Conservation (phyloP, 768 basidiomycete genomes). For the Lactarius quietus region DNA sequence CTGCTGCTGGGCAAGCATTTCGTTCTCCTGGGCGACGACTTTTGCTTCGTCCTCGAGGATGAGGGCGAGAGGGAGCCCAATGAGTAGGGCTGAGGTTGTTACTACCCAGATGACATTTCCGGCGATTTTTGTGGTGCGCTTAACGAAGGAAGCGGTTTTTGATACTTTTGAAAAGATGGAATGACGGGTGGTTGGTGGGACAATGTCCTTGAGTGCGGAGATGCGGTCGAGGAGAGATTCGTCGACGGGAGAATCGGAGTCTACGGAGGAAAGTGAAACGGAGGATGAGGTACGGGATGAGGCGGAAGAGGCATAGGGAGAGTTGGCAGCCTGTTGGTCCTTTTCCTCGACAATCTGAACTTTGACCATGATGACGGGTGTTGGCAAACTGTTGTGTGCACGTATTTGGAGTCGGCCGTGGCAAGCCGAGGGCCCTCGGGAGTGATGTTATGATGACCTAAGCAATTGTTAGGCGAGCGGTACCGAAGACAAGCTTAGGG, state of each 20-base stretch:
- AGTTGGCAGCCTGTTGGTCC: slow-evolving; percentile 51
- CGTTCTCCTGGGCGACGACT: slow-evolving; percentile 90
- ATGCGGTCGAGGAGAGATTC: slow-evolving; percentile 88
- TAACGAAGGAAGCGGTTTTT: slow-evolving; percentile 59
- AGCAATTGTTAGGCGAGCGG: slow-evolving; percentile 1
- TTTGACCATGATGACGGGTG: slow-evolving; percentile 73
- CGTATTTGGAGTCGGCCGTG: neutral
- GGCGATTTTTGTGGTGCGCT: slow-evolving; percentile 62
- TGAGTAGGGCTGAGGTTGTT: slow-evolving; percentile 89
- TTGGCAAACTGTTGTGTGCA: neutral
- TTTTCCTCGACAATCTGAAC: slow-evolving; percentile 86
- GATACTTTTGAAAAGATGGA: slow-evolving; percentile 59
- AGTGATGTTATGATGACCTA: neutral
- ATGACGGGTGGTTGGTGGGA: slow-evolving; percentile 87
- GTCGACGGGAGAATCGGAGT: slow-evolving; percentile 65
- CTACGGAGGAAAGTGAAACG: slow-evolving; percentile 74
- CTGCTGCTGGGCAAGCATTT: slow-evolving; percentile 89
- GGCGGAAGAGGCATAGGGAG: slow-evolving; percentile 71
- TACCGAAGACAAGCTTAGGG: neutral
- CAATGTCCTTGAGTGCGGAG: slow-evolving; percentile 90
- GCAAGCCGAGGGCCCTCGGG: neutral
- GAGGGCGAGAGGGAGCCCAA: slow-evolving; percentile 90
- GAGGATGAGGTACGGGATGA: slow-evolving; percentile 71
- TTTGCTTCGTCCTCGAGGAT: slow-evolving; percentile 96
- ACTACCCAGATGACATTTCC: slow-evolving; percentile 94